Evolutionary conservation across 2,329 filamentous ascomycete genomes (phyloP).

Genomic region (Bipolaris zeicola): DNA sequence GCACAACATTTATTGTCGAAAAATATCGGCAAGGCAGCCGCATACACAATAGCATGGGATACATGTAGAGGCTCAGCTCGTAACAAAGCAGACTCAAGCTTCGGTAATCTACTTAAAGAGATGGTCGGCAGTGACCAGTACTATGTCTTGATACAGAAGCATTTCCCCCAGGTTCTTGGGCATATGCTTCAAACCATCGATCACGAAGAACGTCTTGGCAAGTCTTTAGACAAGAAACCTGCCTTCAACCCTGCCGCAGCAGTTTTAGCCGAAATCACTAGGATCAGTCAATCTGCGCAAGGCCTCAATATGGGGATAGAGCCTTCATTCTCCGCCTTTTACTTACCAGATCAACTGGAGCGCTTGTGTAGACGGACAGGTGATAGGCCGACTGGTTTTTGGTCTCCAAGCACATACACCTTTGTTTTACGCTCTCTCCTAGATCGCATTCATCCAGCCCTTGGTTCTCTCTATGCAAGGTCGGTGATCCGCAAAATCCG

Average conservation of each 20-base stretch:
- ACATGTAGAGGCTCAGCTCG: slow-evolving; percentile 54
- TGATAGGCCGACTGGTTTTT: slow-evolving; percentile 68
- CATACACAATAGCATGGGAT: slow-evolving; percentile 83
- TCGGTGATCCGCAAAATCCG: slow-evolving; percentile 85
- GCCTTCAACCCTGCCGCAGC: slow-evolving; percentile 64
- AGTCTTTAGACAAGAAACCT: slow-evolving; percentile 63
- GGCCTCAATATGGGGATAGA: slow-evolving; percentile 79
- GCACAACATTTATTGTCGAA: slow-evolving; percentile 53
- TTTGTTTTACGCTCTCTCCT: slow-evolving; percentile 78
- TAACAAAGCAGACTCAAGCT: slow-evolving; percentile 56
- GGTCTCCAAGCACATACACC: slow-evolving; percentile 75
- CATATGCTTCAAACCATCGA: slow-evolving; percentile 73
- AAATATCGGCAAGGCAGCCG: slow-evolving; percentile 78
- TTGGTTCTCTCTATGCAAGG: slow-evolving; percentile 86
- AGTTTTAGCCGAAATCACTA: slow-evolving; percentile 71
- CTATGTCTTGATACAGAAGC: slow-evolving; percentile 64
- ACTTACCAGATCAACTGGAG: slow-evolving; percentile 74
- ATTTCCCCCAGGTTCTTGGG: slow-evolving; percentile 78
- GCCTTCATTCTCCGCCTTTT: slow-evolving; percentile 80
- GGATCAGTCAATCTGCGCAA: slow-evolving; percentile 68
- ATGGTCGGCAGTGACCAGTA: slow-evolving; percentile 71
- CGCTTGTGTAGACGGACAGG: slow-evolving; percentile 74
- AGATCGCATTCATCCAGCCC: slow-evolving; percentile 77
- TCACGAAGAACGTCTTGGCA: slow-evolving; percentile 39
- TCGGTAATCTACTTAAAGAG: slow-evolving; percentile 71